Base-by-base conservation (phyloP, 441 rosid species). In the Erodium moschatum region DNA sequence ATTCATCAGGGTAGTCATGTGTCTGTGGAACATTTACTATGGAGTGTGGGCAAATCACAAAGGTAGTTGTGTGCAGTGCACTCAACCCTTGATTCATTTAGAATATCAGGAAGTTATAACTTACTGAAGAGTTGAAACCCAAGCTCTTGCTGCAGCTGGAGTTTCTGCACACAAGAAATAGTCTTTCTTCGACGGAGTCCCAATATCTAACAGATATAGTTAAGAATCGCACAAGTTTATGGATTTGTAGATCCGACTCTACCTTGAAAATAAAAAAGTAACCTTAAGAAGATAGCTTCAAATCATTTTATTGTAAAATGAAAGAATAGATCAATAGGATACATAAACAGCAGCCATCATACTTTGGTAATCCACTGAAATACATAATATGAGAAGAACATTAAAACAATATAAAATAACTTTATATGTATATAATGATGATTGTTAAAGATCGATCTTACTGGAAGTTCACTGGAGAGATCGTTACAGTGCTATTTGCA, bases 381-480 rank as follows among this genome's bases (percentile, higher is more conserved):
- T 69, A 77, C 46, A 76, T 13, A 65, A 68, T 68, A 64, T 73
- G 65, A 40, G 2, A 54, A 54, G 71, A 33, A 24, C 54, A 11
- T 1, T 73, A 58, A 46, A 31, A 38, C 6, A 44, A 69, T 66
- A 5, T 66, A 74, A 52, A 12, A 9, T 50, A 56, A 56, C 27
- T 24, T 24, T 24, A 24, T 24, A 24, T 24, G 27, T 0, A 24
- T 24, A 24, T 24, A 24, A 24, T 24, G 27, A 24, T 24, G 27
- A 24, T 46, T 15, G 64, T 8, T 48, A 27, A 56, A 68, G 46
- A 65, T 12, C 42, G 27, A 77, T 69, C 93, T 83, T 86, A 94
- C 99, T 91, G 85, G 82, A 94, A 94, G 80, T 94, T 94, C 64
- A 94, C 97, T 27, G 97, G 99, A 67, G 99, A 94, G 60, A 87